Conservation (phyloP, 179 eudicot genomes). For the Carnegiea gigantea region DNA sequence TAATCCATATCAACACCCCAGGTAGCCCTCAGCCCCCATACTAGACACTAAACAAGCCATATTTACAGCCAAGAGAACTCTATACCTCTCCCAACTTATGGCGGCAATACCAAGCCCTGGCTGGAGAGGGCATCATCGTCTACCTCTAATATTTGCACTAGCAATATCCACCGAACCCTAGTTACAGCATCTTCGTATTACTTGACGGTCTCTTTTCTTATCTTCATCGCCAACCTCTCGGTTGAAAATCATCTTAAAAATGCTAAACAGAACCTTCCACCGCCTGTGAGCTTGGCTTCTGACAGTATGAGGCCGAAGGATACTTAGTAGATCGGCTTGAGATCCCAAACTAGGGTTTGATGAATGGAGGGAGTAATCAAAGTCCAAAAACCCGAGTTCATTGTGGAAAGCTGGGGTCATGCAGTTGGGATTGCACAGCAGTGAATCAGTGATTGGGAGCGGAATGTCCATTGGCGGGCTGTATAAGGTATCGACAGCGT, state of each 20-base stretch:
- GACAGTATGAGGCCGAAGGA: conserved; percentile 29
- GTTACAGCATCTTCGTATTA: conserved; percentile 24
- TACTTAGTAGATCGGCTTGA: conserved; percentile 43
- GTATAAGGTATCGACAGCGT: conserved; percentile 39
- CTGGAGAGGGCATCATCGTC: conserved; percentile 24
- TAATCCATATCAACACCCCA: neutral
- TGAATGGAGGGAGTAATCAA: conserved; percentile 42
- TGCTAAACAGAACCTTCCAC: conserved; percentile 51
- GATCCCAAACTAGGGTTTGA: conserved; percentile 39
- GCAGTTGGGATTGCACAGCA: conserved; percentile 48
- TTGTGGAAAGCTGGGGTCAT: conserved; percentile 45
- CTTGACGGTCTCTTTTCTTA: conserved; percentile 29
- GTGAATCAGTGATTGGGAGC: conserved; percentile 37
- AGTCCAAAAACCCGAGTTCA: conserved; percentile 43
- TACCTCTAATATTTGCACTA: conserved; percentile 15
- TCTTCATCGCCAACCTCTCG: conserved; percentile 46
- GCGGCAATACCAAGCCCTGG: conserved; percentile 14
- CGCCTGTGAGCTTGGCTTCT: conserved; percentile 51
- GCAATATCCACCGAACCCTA: too few species aligned
- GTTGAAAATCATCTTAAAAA: conserved; percentile 46
- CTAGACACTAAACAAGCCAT: conserved; percentile 16
- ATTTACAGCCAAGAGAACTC: conserved; percentile 16
- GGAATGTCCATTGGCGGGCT: conserved; percentile 46
- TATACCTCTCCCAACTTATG: conserved; percentile 10
- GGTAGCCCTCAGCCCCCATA: neutral